phyloP scores from a whole-genome alignment of 495 filamentous ascomycete species.

The Hypoxylon crocopeplum region DNA sequence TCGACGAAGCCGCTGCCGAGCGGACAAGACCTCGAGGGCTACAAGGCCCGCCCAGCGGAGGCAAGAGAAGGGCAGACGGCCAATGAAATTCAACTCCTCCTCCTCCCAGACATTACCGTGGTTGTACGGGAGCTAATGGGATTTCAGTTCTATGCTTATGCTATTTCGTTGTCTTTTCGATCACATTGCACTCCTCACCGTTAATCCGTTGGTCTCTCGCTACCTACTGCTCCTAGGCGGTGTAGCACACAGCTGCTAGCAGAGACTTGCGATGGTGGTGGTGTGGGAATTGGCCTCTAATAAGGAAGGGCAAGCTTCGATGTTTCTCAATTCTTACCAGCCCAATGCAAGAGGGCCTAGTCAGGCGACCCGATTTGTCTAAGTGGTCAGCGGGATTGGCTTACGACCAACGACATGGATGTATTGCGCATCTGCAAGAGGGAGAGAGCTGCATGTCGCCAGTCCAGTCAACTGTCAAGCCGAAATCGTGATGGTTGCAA shows the following conservation, averaged over 20 bases:
- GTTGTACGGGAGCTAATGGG: constrained; percentile 38
- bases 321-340: constrained; percentile 40
- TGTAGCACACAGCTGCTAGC: constrained; percentile 20
- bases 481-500: constrained; percentile 44
- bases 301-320: constrained; percentile 30
- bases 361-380: constrained; percentile 46
- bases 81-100: constrained; percentile 36
- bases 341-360: constrained; percentile 41
- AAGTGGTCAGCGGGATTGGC: constrained; percentile 45
- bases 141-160: constrained; percentile 36
- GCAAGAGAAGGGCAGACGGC: constrained; percentile 17
- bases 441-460: constrained; percentile 40
- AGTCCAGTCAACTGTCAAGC: constrained; percentile 41
- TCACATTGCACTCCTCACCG: constrained; percentile 19
- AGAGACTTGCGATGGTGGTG: constrained; percentile 21
- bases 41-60: constrained; percentile 33
- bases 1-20: constrained; percentile 19
- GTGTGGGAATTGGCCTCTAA: constrained; percentile 35
- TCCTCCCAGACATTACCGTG: constrained; percentile 23
- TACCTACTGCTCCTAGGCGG: constrained; percentile 22
- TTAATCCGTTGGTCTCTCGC: constrained; percentile 12
- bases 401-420: constrained; percentile 38
- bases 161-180: constrained; percentile 33
- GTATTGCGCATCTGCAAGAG: constrained; percentile 42
- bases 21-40: constrained; percentile 29